These are phyloP conservation scores for Xylaria flabelliformis DNA, from an alignment of 495 filamentous ascomycete genomes.

Conservation along the genomic window DNA sequence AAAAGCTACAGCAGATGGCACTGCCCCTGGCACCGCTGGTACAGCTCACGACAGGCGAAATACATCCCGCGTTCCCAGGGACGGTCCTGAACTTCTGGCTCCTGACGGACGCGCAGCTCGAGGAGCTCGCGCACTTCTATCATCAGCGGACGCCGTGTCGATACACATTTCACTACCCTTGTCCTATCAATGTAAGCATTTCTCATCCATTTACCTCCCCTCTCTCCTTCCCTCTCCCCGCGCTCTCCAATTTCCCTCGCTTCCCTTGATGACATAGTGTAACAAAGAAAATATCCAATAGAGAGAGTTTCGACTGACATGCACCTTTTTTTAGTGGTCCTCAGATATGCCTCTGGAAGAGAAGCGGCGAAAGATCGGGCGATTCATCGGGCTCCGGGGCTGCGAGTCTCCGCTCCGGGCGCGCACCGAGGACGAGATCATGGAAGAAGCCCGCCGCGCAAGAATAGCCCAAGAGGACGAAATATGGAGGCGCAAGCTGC, in stretches of 20 bases:
- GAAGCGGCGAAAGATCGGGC: constrained; percentile 67
- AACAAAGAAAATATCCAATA: not conserved
- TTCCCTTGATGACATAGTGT: not conserved
- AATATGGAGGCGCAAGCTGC: constrained; percentile 50
- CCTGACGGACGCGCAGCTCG: constrained; percentile 72
- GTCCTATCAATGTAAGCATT: constrained; percentile 44
- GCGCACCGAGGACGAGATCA: constrained; percentile 47
- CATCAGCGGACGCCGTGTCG: constrained; percentile 68
- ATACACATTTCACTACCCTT: constrained; percentile 69
- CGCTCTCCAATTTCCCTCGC: not conserved
- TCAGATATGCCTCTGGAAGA: constrained; percentile 54
- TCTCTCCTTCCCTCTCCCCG: not conserved
- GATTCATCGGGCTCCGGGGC: constrained; percentile 70
- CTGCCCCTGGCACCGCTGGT: constrained; percentile 64
- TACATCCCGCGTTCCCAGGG: constrained; percentile 70
- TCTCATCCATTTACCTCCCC: constrained; percentile 9
- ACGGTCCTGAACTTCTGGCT: constrained; percentile 76
- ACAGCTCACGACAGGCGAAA: constrained; percentile 60
- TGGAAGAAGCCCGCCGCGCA: constrained; percentile 45
- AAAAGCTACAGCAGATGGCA: constrained; percentile 54
- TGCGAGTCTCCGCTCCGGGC: constrained; percentile 59
- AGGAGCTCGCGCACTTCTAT: constrained; percentile 75
- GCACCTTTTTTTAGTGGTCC: constrained; percentile 34
- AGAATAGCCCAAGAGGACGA: constrained; percentile 44
- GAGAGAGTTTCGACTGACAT: constrained; percentile 1